Conservation (phyloP, 2,329 filamentous ascomycete genomes). For the Orbilia blumenaviensis region DNA sequence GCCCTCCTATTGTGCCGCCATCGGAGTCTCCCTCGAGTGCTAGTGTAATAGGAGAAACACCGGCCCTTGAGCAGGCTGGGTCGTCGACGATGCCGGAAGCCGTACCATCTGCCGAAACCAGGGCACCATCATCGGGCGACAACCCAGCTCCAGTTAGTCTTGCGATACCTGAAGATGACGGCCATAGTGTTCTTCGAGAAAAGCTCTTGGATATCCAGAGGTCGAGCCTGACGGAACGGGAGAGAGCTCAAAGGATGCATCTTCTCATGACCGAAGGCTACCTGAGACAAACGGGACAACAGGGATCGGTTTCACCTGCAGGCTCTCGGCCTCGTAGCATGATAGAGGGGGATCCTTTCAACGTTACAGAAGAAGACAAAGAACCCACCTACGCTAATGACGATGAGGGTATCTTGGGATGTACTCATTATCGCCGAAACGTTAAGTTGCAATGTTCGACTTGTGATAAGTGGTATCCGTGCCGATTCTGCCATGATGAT, state of each 20-base stretch:
- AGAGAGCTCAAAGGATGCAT: slow-evolving; percentile 79
- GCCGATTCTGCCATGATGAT: slow-evolving; percentile 90
- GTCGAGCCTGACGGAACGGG: slow-evolving; percentile 67
- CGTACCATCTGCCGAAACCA: not conserved
- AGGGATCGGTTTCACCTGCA: slow-evolving; percentile 60
- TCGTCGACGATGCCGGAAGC: not conserved
- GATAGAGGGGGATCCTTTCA: slow-evolving; percentile 58
- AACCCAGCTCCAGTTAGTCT: slow-evolving; percentile 22
- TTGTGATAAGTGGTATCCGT: slow-evolving; percentile 92
- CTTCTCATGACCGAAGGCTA: slow-evolving; percentile 76
- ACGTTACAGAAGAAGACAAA: slow-evolving; percentile 61
- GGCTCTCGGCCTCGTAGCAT: slow-evolving; percentile 64
- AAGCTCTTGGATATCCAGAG: slow-evolving; percentile 76
- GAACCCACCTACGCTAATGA: slow-evolving; percentile 63
- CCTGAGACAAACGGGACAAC: slow-evolving; percentile 57
- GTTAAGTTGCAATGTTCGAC: slow-evolving; percentile 93
- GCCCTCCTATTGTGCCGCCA: slow-evolving; percentile 28
- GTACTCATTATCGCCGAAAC: slow-evolving; percentile 91
- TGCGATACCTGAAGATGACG: slow-evolving; percentile 77
- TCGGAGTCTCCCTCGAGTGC: slow-evolving; percentile 35
- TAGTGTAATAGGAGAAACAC: slow-evolving; percentile 14
- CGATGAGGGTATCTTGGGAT: slow-evolving; percentile 73
- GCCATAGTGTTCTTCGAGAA: slow-evolving; percentile 73
- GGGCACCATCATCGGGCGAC: not conserved
- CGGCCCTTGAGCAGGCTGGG: not conserved